phyloP scores from a whole-genome alignment of 2,329 filamentous ascomycete genomes.

The Scopulariopsis brevicaulis region DNA sequence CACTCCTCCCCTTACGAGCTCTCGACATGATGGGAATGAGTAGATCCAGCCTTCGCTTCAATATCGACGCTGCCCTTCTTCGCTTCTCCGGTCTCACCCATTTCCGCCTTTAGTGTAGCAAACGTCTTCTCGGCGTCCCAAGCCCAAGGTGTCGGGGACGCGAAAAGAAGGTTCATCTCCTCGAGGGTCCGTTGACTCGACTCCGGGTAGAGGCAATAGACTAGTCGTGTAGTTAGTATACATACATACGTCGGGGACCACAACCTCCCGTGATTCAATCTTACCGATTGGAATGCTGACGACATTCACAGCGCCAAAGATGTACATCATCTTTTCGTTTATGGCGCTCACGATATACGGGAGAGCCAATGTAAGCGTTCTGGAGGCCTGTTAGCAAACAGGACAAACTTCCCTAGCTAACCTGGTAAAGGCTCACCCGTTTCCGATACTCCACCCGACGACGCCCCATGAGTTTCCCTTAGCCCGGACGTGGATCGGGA shows the following conservation, averaged over 20 bases:
- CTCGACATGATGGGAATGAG: background rate
- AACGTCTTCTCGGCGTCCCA: conserved; percentile 63
- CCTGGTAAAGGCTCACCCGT: conserved; percentile 39
- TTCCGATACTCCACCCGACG: conserved; percentile 60
- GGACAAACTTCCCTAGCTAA: background rate
- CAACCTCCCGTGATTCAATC: background rate
- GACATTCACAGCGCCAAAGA: conserved; percentile 35
- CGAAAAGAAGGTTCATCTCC: conserved; percentile 43
- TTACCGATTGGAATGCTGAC: background rate
- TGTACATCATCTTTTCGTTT: conserved; percentile 42
- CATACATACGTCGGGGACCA: conserved; percentile 8
- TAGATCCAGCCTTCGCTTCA: background rate
- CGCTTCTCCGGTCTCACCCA: conserved; percentile 25
- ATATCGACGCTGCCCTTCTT: background rate
- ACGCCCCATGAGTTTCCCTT: conserved; percentile 50
- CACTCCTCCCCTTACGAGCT: too few species aligned
- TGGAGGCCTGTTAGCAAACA: background rate
- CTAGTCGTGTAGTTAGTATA: conserved; percentile 27
- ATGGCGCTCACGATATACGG: conserved; percentile 57
- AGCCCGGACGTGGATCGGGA: conserved; percentile 49
- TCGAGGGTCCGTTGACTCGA: conserved; percentile 40
- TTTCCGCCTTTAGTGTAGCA: conserved; percentile 45
- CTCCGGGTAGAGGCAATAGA: conserved; percentile 47
- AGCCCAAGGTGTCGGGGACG: conserved; percentile 52
- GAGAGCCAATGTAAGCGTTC: conserved; percentile 57